Percentiles rank a stretch among this genome's conserved stretches.
These are phyloP conservation scores for Decorospora gaudefroyi DNA, from an alignment of 2,329 filamentous ascomycete species.

Conservation along the genomic window DNA sequence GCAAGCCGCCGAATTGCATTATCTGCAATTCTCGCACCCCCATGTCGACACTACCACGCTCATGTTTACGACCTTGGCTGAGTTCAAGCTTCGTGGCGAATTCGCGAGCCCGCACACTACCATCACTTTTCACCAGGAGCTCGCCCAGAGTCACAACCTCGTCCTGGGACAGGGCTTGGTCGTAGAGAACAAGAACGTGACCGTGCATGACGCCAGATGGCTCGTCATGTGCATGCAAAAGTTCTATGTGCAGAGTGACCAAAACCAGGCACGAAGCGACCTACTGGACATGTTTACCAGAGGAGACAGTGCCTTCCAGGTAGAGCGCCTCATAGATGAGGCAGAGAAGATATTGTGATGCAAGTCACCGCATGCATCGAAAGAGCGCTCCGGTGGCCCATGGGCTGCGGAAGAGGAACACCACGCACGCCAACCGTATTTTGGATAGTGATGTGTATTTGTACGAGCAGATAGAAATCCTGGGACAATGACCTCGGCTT, in stretches of 20 bases:
- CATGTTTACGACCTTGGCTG: constrained; percentile 90
- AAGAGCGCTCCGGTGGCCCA: no score
- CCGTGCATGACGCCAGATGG: constrained; percentile 82
- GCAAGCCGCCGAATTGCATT: constrained; percentile 87
- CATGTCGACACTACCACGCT: constrained; percentile 62
- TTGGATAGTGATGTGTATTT: no score
- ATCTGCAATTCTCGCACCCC: constrained; percentile 95
- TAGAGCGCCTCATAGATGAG: constrained; percentile 86
- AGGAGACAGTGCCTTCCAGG: constrained; percentile 77
- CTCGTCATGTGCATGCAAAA: constrained; percentile 90
- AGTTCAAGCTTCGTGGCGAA: constrained; percentile 89
- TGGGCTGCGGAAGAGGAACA: constrained; percentile 15
- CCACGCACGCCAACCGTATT: no score
- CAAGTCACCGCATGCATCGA: not conserved
- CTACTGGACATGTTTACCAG: constrained; percentile 80
- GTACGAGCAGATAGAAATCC: no score
- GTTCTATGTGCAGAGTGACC: constrained; percentile 74
- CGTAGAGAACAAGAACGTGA: constrained; percentile 74
- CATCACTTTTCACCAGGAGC: constrained; percentile 85
- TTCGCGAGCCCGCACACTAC: constrained; percentile 92
- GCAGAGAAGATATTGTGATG: constrained; percentile 69
- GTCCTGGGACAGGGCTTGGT: constrained; percentile 87
- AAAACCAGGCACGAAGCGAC: constrained; percentile 55
- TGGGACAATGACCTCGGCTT: no score
- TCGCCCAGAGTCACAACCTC: constrained; percentile 72